Percentiles rank a stretch among this genome's conserved stretches.
These are phyloP conservation scores for Myxozyma neotropica DNA, from an alignment of 805 yeast species.

Conservation along the genomic window DNA sequence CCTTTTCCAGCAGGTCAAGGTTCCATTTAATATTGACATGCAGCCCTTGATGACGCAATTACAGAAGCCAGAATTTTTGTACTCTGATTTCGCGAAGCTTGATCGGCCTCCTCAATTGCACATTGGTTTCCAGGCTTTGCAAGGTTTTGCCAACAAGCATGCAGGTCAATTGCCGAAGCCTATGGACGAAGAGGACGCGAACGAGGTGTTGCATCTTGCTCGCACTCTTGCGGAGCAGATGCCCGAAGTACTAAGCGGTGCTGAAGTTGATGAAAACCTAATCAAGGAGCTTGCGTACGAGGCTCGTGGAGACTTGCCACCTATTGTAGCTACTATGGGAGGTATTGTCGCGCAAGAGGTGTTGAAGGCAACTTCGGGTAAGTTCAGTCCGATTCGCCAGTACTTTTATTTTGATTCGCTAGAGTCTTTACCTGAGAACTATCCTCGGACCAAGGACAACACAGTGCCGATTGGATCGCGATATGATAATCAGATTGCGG, in stretches of 20 bases:
- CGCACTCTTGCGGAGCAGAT: conserved; percentile 60
- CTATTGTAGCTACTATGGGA: conserved; percentile 85
- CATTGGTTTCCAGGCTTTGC: conserved; percentile 87
- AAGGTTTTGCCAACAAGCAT: conserved; percentile 67
- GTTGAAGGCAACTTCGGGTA: conserved; percentile 91
- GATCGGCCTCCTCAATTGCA: conserved; percentile 91
- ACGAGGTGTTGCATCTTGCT: conserved; percentile 61
- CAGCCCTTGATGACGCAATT: conserved; percentile 67
- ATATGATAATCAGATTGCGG: conserved; percentile 95
- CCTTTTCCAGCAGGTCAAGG: conserved; percentile 86
- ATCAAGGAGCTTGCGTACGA: conserved; percentile 77
- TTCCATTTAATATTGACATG: conserved; percentile 67
- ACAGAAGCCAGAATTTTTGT: conserved; percentile 71
- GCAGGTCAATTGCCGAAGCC: conserved; percentile 75
- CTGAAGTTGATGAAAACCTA: conserved; percentile 63
- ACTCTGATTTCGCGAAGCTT: conserved; percentile 90
- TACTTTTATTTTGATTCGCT: conserved; percentile 91
- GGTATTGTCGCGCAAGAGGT: conserved; percentile 97
- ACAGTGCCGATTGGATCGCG: conserved; percentile 78
- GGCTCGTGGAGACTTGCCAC: conserved; percentile 90
- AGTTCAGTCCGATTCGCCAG: conserved; percentile 91
- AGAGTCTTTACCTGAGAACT: conserved; percentile 75
- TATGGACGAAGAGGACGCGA: conserved; percentile 71
- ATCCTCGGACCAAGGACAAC: conserved; percentile 61
- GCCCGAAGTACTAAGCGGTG: conserved; percentile 56